Evolutionary conservation across 1,284 basidiomycete species (phyloP), one percentile per base, ranked within the genome.

Genomic region (Phylloporus sp.): DNA sequence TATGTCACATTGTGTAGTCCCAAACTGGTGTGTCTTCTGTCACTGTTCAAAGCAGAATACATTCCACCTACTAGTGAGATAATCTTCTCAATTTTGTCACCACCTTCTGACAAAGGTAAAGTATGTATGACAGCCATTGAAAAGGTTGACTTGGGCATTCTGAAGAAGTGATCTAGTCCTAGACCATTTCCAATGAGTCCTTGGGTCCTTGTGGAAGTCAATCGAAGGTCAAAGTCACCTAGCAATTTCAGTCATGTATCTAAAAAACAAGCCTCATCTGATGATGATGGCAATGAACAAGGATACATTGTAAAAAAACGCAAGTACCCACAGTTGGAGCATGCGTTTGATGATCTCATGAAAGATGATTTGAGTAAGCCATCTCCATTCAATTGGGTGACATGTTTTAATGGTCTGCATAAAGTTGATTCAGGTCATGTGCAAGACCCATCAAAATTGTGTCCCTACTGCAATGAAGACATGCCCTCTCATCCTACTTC

Each of bases 401-500:
- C n/a, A n/a, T n/a, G n/a, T n/a, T n/a, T n/a, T n/a, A n/a, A n/a
- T n/a, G n/a, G n/a, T 29, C 66, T 53, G 53, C 62, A 52, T 67
- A 62, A 35, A 73, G 74, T 75, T n/a, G 75, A 73, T 4, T 52
- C 71, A 39, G 66, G 68, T 23, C 69, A 68, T 32, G 47, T 64
- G 11, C 71, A 87, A 83, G 92, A 94, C 71, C 91, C 91, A 12
- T 83, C 82, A 10, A 88, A 83, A 1, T 78, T 94, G 3, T 94
- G 93, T 74, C 92, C 93, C 0, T 95, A 90, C 78, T 95, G 93
- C 71, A 93, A 95, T 72, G 85, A 87, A 43, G 84, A 80, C 0
- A 82, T 94, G 10, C 93, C 93, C 4, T 68, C 82, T 4, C 80
- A 83, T 5, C 91, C 90, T 4, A 91, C 92, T 0, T 85, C 88